Base-by-base conservation (phyloP, 139 green algal genomes). In the Tetratostichococcus sp. region DNA sequence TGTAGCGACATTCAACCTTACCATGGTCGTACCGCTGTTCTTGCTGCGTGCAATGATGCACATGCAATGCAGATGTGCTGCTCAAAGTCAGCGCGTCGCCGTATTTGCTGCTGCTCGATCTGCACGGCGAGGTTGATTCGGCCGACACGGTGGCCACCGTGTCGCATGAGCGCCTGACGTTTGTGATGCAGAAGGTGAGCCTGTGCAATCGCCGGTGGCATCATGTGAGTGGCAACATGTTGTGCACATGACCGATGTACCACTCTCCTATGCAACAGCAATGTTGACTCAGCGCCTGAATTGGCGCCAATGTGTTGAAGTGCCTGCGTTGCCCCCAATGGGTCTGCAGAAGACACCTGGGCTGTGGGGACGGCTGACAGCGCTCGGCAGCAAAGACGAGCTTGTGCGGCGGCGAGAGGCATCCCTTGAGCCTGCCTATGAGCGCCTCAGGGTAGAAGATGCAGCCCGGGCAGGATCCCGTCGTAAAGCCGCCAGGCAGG, bases 91-190 rank as follows among this genome's bases (percentile, higher is more conserved):
- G 87, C 80, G 82, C 74, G 5, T 66, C 78, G 34, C 86, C 86
- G 0, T 91, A 92, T 79, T 71, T 92, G 6, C 86, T 92, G 62
- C 62, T 88, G 16, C 78, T 92, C 17, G 87, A 92, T 75, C 75
- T 92, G 21, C 57, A 71, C 1, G 70, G 59, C 4, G 74, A 86
- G 1, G 79, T 92, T 11, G 50, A 26, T 17, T 25, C 50, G 4
- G 50, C 19, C 2, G 50, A 8, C 22, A 62, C 50, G 17, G 19
- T 26, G 17, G 50, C 50, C 19, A 17, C 19, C 11, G 19, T 62
- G 11, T 23, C 4, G 14, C 11, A 62, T 5, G 17, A 62, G 19
- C 19, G 2, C 50, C 11, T 62, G 14, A 62, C 19, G 4, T 62
- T 62, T 17, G 26, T 17, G 50, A 8, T 62, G 50, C 50, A 62